Evolutionary conservation across 2,329 filamentous ascomycete genomes (phyloP).

Genomic region (Lasiodiplodia sp.): DNA sequence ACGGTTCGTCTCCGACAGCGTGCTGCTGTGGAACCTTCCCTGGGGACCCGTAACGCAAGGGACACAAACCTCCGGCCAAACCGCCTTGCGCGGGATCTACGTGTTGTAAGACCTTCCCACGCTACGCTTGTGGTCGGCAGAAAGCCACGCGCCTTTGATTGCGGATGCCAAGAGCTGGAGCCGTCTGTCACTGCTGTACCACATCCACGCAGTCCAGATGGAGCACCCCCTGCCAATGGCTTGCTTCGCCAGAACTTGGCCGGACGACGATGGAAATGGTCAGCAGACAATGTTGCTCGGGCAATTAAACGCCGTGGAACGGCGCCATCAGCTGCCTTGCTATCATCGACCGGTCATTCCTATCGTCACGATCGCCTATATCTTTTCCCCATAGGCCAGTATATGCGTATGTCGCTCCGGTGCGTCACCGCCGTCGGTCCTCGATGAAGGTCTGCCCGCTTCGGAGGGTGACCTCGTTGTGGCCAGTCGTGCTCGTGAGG

Average conservation of each 20-base stretch:
- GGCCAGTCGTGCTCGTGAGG: neutral
- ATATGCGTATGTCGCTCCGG: slow-evolving; percentile 20
- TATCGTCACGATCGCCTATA: slow-evolving; percentile 12
- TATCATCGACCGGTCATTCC: slow-evolving; percentile 13
- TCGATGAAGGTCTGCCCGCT: neutral
- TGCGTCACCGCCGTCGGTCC: slow-evolving; percentile 8
- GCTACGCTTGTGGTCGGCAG: slow-evolving; percentile 22
- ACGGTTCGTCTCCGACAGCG: slow-evolving; percentile 11
- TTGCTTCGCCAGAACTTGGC: slow-evolving; percentile 12
- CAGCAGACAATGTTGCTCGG: slow-evolving; percentile 27
- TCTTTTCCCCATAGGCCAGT: slow-evolving; percentile 5
- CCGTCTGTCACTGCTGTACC: slow-evolving; percentile 27
- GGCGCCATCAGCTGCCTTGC: slow-evolving; percentile 8
- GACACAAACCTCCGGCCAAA: slow-evolving; percentile 24
- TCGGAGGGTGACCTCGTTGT: slow-evolving; percentile 11
- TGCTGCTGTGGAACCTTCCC: slow-evolving; percentile 10
- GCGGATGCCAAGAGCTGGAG: slow-evolving; percentile 26
- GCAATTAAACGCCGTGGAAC: slow-evolving; percentile 25
- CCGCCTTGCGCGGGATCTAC: slow-evolving; percentile 20
- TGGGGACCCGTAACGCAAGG: slow-evolving; percentile 22
- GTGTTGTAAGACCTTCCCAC: slow-evolving; percentile 27
- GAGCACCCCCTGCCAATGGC: slow-evolving; percentile 9
- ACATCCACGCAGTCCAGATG: slow-evolving; percentile 19
- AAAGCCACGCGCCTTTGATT: slow-evolving; percentile 27
- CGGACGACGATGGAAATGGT: slow-evolving; percentile 16